Base-by-base conservation (phyloP, 2,329 filamentous ascomycete species). In the Drechslerella stenobrocha region DNA sequence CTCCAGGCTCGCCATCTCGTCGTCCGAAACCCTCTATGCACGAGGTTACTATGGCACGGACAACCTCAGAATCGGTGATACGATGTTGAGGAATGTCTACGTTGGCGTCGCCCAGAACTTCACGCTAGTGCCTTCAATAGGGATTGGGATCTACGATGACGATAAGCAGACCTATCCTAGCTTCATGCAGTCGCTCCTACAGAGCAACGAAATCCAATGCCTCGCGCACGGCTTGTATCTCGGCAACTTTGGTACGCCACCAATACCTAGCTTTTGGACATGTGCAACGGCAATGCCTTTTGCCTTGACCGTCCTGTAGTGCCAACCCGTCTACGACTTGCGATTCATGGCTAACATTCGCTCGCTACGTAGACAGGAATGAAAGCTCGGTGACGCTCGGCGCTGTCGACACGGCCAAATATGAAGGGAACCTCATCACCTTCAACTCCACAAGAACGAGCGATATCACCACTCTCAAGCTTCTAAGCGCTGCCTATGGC, bases 61-160 rank as follows among this genome's bases (percentile, higher is more conserved):
- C 23, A 65, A 52, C 1, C 47, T 65, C 11, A 65, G 30, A 13
- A 58, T 65, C 13, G 60, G 60, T 4, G 28, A 24, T 2, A 37
- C 52, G 20, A 34, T 32, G 3, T 42, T 65, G 22, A 52, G 58
- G 22, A 65, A 65, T 48, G 60, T 65, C 11, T 65, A 65, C 9
- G 52, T 65, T n/a, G 60, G 60, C 22, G 52, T 65, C 20, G 52
- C 60, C 8, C 26, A 52, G 6, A 65, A 65, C n/a, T 65, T 65
- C 40, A 65, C 60, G n/a, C 46, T 56, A 26, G 60, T 52, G 2
- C 60, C 60, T 1, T 46, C 52, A 18, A 22, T 65, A 18, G 60
- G 60, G 18, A 65, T 65, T n/a, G 60, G 52, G n/a, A 40, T 65
- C 9, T 65, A 65, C 35, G 52, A 58, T 44, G 53, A 24, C 15